A percentile compares a stretch with the other conserved stretches of the same genome.
These are phyloP conservation scores for Amorphotheca resinae DNA, from an alignment of 495 filamentous ascomycete species.

Conservation along the genomic window DNA sequence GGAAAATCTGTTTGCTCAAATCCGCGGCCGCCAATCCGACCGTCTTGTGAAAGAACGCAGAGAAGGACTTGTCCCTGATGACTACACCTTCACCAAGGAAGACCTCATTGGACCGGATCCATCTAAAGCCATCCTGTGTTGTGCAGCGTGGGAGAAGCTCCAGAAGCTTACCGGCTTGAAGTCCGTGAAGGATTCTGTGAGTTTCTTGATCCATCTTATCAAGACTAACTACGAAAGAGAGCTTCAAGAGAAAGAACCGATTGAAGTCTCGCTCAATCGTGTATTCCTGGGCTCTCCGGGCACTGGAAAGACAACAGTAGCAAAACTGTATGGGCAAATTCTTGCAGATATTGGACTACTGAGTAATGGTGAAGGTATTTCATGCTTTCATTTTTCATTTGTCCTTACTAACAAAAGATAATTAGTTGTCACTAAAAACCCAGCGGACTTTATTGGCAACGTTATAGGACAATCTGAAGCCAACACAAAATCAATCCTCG, in stretches of 20 bases:
- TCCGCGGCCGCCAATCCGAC: constrained; percentile 45
- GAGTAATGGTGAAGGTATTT: constrained; percentile 45
- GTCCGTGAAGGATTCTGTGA: constrained; percentile 50
- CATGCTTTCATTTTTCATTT: neutral
- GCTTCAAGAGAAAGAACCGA: constrained; percentile 40
- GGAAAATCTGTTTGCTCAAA: constrained; percentile 43
- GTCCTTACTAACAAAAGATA: too few relatives aligned
- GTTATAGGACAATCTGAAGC: constrained; percentile 54
- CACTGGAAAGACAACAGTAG: constrained; percentile 68
- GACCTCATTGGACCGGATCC: constrained; percentile 53
- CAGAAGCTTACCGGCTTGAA: constrained; percentile 45
- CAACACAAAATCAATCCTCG: constrained; percentile 60
- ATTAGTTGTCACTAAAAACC: constrained; percentile 40
- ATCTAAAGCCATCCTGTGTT: constrained; percentile 28
- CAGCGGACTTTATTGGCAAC: constrained; percentile 57
- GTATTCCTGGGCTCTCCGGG: constrained; percentile 62
- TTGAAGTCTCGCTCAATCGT: constrained; percentile 50
- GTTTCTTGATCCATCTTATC: constrained; percentile 43
- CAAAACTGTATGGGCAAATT: constrained; percentile 59
- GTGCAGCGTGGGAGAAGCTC: constrained; percentile 42
- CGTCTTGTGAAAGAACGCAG: constrained; percentile 32
- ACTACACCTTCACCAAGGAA: constrained; percentile 36
- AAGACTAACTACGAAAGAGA: constrained; percentile 51
- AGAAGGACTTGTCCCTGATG: constrained; percentile 28
- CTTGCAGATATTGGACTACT: constrained; percentile 48